phyloP scores from a whole-genome alignment of 345 rosid species.

The Geranium brycei region DNA sequence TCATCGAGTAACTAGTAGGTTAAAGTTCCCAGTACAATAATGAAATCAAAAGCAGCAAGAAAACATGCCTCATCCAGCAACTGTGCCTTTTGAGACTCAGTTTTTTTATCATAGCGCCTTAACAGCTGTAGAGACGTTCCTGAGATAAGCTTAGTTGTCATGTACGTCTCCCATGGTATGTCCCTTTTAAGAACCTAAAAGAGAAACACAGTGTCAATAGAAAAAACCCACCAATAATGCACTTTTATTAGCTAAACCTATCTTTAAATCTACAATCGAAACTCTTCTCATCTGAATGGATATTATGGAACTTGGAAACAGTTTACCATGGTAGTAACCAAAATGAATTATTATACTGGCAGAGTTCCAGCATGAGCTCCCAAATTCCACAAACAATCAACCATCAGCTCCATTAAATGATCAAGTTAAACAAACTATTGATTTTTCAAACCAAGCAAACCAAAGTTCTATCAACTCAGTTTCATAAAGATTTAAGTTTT shows the following conservation, averaged over 20 bases:
- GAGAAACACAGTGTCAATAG: background rate
- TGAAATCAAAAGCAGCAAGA: slow-evolving; percentile 3
- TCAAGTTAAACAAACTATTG: background rate
- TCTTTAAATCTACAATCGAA: background rate
- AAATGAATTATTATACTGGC: no score
- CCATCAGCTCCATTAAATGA: background rate
- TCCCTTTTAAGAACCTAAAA: slow-evolving; percentile 80
- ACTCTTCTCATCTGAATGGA: background rate
- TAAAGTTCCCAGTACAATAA: slow-evolving; percentile 7
- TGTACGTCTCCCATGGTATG: slow-evolving; percentile 99
- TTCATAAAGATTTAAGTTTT: no score
- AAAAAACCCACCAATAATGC: background rate
- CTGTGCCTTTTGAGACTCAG: slow-evolving; percentile 70
- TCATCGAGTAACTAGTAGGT: slow-evolving; percentile 1
- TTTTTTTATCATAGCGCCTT: slow-evolving; percentile 74
- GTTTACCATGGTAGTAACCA: background rate
- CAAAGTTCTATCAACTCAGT: background rate
- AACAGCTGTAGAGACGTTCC: slow-evolving; percentile 74
- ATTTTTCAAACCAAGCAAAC: background rate
- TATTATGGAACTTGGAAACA: background rate
- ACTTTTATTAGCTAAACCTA: background rate
- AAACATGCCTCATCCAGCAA: slow-evolving; percentile 68
- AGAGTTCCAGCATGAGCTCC: background rate
- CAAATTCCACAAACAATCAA: background rate
- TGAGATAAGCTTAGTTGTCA: slow-evolving; percentile 78